These are phyloP conservation scores for Lotus japonicus DNA, from an alignment of 306 rosid species.

Conservation along the genomic window DNA sequence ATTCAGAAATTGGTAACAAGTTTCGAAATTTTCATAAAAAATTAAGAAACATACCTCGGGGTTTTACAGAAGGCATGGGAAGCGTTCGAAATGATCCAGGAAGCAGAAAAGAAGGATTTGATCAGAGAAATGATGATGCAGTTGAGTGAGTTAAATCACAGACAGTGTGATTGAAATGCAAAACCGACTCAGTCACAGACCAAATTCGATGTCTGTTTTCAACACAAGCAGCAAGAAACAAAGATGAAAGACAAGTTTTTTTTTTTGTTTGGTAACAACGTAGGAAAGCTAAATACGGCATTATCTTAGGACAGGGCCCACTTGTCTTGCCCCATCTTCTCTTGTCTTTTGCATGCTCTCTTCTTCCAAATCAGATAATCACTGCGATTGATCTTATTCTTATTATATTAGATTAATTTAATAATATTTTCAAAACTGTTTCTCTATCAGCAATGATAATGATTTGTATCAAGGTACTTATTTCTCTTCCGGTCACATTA, in stretches of 20 bases:
- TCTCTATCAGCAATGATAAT: too few species aligned
- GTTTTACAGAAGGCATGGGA: conserved; percentile 55
- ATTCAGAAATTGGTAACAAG: background rate
- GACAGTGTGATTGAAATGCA: too few species aligned
- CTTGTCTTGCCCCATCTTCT: background rate
- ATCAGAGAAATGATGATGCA: background rate
- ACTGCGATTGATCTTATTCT: too few species aligned
- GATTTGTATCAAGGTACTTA: too few species aligned
- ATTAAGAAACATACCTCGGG: conserved; percentile 47
- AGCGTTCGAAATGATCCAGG: conserved; percentile 6
- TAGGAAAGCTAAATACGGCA: conserved; percentile 4
- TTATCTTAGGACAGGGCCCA: background rate
- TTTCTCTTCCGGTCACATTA: too few species aligned
- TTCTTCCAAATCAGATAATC: background rate
- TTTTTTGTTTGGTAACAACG: background rate
- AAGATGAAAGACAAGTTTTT: background rate
- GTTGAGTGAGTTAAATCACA: too few species aligned
- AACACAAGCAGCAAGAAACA: background rate
- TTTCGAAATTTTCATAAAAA: background rate
- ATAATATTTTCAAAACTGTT: too few species aligned
- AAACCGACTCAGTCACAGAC: too few species aligned
- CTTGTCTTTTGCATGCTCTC: background rate
- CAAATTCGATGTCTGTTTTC: too few species aligned
- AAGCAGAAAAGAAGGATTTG: background rate
- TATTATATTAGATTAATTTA: too few species aligned